Base-by-base conservation (phyloP, 2,329 filamentous ascomycete species). In the Biscogniauxia sp. region DNA sequence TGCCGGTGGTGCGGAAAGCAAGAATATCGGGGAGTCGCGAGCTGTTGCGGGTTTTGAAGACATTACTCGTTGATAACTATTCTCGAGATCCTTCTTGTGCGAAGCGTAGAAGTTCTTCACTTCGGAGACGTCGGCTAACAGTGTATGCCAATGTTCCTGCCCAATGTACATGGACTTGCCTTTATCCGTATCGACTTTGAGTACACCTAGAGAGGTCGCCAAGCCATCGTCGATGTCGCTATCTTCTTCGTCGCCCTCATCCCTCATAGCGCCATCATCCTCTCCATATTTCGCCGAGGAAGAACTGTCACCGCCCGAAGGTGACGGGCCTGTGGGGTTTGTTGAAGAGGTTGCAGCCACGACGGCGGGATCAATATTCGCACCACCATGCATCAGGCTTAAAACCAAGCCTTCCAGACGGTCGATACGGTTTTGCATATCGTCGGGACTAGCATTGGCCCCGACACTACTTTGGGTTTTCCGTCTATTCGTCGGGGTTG, bases 401-500 rank as follows among this genome's bases (percentile, higher is more conserved):
- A 98, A 78, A 63, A 98, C 94, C 74, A 98, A 80, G 69, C 91
- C 90, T 82, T 98, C 94, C 67, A 98, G 83, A 70, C 94, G 87
- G 80, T 98, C 93, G 78, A 98, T 98, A 74, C 95, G 90, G 73
- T 96, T 96, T 79, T 98, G 94, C 94, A 98, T 97, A 77, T 97
- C 94, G 82, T 97, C 37, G 55, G 94, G 92, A 68, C 77, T 87
- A 58, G 82, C 78, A 69, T 82, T 77, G 62, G 75, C 83, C 82
- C 77, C 85, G 37, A 66, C 68, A 64, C 61, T 71, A 78, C 78
- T 84, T 75, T 88, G 85, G 71, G 80, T 88, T 82, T 92, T 96
- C 77, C 92, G 95, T 68, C 92, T 85, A 56, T 79, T 80, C 32
- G 81, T 76, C 45, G 87, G 88, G 56, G 87, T 83, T 53, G 92